Percentiles rank a stretch among this genome's conserved stretches.
Evolutionary conservation across 192 early-diverging fungal genomes (phyloP).

Genomic region (Linnemannia schmuckeri): DNA sequence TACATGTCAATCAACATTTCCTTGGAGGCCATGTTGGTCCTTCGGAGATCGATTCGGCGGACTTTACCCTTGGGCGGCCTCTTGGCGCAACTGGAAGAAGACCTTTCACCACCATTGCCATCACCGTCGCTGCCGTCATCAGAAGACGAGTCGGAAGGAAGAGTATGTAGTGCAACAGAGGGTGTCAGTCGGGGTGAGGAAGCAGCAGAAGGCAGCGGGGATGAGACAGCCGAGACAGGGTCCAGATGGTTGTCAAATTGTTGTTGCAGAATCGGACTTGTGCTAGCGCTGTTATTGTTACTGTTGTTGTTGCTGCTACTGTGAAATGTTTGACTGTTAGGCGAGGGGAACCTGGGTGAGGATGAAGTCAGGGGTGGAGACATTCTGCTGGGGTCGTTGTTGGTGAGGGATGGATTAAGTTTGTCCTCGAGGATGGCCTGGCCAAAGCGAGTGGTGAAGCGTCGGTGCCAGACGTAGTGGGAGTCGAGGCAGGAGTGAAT

Average conservation of each 20-base stretch:
- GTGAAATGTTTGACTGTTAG: background rate
- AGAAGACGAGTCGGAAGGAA: background rate
- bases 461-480: conserved; percentile 48
- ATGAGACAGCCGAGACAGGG: conserved; percentile 8
- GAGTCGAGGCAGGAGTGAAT: conserved; percentile 25
- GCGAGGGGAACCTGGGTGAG: conserved; percentile 8
- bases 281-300: conserved; percentile 6
- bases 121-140: background rate
- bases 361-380: conserved; percentile 2
- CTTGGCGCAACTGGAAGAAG: background rate
- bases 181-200: background rate
- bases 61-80: conserved; percentile 25
- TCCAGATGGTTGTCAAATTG: conserved; percentile 31
- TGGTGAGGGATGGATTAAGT: background rate
- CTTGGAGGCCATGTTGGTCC: conserved; percentile 33
- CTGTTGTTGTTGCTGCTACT: background rate
- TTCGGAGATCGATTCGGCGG: conserved; percentile 37
- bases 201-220: background rate
- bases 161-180: background rate
- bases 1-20: conserved; percentile 31
- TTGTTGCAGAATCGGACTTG: background rate
- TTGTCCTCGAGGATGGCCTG: conserved; percentile 21
- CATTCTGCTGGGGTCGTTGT: background rate
- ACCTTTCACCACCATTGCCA: background rate
- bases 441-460: conserved; percentile 37